Evolutionary conservation across 345 rosid species (phyloP), one percentile per base, ranked within the genome.

Genomic region (Sonneratia caseolaris): DNA sequence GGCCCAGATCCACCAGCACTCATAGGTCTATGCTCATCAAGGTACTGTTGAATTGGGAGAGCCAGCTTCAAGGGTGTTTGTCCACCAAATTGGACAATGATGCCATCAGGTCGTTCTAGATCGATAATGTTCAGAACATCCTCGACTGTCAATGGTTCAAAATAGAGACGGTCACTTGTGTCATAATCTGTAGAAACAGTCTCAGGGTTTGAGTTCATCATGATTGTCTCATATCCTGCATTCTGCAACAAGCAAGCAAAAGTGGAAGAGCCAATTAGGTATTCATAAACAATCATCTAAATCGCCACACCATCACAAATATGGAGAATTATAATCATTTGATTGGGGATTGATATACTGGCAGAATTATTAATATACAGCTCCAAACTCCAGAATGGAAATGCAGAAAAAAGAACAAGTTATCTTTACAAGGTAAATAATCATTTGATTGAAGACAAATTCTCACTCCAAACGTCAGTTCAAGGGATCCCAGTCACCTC

Each of bases 171-270:
- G 68, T 92, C 91, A 57, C 99, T 95, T 49, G 98, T 95, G 76
- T 95, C 98, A 73, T 95, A 95, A 80, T 92, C 99, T 13, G 97
- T 92, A 62, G 97, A 95, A 61, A 92, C 99, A 3, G 99, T 95
- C 76, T 95, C 99, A 55, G 99, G 99, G 78, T 95, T 95, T 56
- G 98, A 92, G 78, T 95, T 95, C 94, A 95, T 84, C 99, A 92
- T 92, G 76, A 95, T 90, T 71, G 99, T 95, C 86, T 95, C 99
- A 77, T 81, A 95, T 80, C 96, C 96, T 48, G 97, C 98, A 80
- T 84, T 82, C 98, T 94, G 91, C 79, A 84, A 56, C 57, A 38
- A 61, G 68, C 22, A 38, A 62, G 16, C 14, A 16, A 21, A 64
- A 71, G 38, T n/a, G 66, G 22, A 48, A 36, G 64, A 72, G 61